Evolutionary conservation across 106 monocot species (phyloP).

Genomic region (Chionographis japonica): DNA sequence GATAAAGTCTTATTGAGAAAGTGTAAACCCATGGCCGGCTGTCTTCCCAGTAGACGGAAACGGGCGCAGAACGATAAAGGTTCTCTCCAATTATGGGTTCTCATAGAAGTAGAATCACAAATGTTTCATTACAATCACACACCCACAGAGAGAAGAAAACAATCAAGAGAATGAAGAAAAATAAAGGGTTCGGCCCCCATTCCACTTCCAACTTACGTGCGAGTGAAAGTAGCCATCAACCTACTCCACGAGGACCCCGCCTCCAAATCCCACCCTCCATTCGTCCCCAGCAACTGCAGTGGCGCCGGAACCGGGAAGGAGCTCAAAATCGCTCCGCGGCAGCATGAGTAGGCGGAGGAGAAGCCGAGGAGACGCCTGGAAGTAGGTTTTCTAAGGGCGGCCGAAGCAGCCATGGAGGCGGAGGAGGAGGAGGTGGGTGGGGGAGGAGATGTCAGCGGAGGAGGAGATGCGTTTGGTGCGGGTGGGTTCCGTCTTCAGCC

Average conservation of each 20-base stretch:
- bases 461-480: background rate
- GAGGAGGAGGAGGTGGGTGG: no score
- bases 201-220: conserved; percentile 32
- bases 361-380: conserved; percentile 29
- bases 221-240: conserved; percentile 55
- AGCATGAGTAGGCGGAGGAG: conserved; percentile 16
- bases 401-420: conserved; percentile 34
- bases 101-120: no score
- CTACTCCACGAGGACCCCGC: conserved; percentile 2
- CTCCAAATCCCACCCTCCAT: background rate
- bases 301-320: background rate
- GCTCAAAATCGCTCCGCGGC: conserved; percentile 4
- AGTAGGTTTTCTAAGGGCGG: conserved; percentile 31
- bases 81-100: no score
- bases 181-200: no score
- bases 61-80: no score
- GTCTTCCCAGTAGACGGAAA: no score
- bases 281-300: background rate
- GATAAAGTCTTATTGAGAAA: no score
- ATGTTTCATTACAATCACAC: background rate
- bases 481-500: no score
- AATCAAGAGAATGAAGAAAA: background rate
- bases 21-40: no score
- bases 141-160: background rate
- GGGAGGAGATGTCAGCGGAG: background rate